Base-by-base conservation (phyloP, 495 filamentous ascomycete species). In the Trichoderma erinaceum region DNA sequence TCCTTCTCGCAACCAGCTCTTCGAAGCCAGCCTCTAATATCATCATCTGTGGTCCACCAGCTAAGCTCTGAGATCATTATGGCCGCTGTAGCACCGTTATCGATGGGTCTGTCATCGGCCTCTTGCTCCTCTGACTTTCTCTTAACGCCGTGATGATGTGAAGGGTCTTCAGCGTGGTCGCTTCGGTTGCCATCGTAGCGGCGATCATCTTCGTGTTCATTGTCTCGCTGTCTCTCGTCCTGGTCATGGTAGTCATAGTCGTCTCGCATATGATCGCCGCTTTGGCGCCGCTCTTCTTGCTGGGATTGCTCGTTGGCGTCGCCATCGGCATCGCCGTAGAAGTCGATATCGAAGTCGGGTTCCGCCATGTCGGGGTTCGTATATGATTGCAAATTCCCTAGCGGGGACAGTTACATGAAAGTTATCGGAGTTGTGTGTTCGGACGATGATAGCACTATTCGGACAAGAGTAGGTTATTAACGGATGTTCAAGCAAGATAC, bases 261-360 rank as follows among this genome's bases (percentile, higher is more conserved):
- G 11, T 46, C 43, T 12, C 27, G 65, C 41, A n/a, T 18, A 12
- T 48, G 1, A 29, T 18, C 41, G 27, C 41, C 90, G 79, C 96
- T 91, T 71, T 68, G 65, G 46, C 68, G 68, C 38, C 71, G 69
- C 46, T 71, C 56, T 10, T 64, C 25, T 27, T 70, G 56, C 7
- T 16, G 56, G 16, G 23, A 56, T n/a, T 63, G 66, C 6, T 83
- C 84, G 64, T 85, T 78, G 63, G 75, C 75, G 38, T 81, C 76
- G 25, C 74, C 77, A 70, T 82, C 83, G 64, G 90, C 88, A 75
- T 97, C 93, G 70, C 92, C 94, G 77, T 97, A 97, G 79, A 97
- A 93, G 77, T 98, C 96, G 84, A 97, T 96, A 76, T 98, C 95
- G 84, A 97, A 98, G 74, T 96, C 93, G 78, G 95, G 92, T 77